phyloP scores from a whole-genome alignment of 1,139 yeast genomes.

The Saccharomycopsis hybrid region DNA sequence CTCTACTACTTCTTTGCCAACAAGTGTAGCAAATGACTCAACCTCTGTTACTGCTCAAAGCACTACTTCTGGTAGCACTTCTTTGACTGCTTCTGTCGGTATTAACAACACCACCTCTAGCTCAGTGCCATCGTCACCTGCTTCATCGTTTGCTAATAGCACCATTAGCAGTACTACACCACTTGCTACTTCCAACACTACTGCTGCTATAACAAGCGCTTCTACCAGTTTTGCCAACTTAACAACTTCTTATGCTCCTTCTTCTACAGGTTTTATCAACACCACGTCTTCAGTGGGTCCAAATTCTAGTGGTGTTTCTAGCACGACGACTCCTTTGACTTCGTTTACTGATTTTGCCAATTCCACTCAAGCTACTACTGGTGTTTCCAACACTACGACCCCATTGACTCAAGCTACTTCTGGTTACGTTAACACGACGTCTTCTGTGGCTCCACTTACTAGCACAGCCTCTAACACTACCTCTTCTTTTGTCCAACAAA shows the following conservation, averaged over 20 bases:
- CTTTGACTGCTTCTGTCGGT: too few relatives aligned
- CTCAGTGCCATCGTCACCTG: background rate
- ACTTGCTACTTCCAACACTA: conserved; percentile 35
- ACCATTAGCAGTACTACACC: too few relatives aligned
- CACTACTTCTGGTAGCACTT: background rate
- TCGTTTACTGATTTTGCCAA: too few relatives aligned
- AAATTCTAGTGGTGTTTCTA: too few relatives aligned
- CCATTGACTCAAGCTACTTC: conserved; percentile 5
- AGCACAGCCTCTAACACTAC: too few relatives aligned
- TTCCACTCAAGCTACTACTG: too few relatives aligned
- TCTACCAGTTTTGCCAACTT: conserved; percentile 24
- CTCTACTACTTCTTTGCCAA: background rate
- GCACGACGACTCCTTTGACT: too few relatives aligned
- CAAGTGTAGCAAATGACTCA: background rate
- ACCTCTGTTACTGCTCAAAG: conserved; percentile 29
- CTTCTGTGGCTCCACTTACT: background rate
- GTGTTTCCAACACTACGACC: conserved; percentile 3
- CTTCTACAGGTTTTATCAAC: conserved; percentile 22
- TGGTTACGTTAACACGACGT: conserved; percentile 1
- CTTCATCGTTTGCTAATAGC: conserved; percentile 28
- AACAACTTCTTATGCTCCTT: conserved; percentile 21
- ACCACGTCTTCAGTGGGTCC: too few relatives aligned
- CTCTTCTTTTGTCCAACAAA: background rate
- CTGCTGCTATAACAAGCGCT: conserved; percentile 21
- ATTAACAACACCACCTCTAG: background rate